Evolutionary conservation across 768 basidiomycete species (phyloP).

Genomic region (Lentinus tigrinus): DNA sequence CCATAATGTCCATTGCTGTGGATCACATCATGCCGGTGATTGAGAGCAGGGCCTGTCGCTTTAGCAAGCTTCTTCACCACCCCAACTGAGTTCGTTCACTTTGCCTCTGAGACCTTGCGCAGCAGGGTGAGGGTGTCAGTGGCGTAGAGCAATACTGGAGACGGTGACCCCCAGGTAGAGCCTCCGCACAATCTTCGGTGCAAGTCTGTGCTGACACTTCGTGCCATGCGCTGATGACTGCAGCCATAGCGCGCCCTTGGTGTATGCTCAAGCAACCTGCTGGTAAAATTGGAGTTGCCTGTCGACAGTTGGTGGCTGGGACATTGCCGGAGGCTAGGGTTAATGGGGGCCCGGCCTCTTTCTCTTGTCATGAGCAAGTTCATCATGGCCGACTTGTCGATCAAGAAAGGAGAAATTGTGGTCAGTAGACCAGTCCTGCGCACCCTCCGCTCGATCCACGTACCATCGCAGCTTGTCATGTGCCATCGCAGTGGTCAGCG

Average conservation of each 20-base stretch:
- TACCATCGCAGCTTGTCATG: neutral
- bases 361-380: neutral
- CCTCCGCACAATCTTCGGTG: too few relatives aligned
- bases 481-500: neutral
- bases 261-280: too few relatives aligned
- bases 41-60: neutral
- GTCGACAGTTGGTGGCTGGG: too few relatives aligned
- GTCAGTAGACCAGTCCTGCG: neutral
- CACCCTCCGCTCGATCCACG: neutral
- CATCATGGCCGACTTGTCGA: neutral
- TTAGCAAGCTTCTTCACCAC: neutral
- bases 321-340: neutral
- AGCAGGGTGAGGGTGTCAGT: too few relatives aligned
- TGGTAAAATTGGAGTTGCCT: too few relatives aligned
- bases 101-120: neutral
- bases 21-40: too few relatives aligned
- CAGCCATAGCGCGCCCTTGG: too few relatives aligned
- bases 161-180: too few relatives aligned
- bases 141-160: too few relatives aligned
- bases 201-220: too few relatives aligned
- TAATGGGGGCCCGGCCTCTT: neutral
- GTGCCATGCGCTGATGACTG: too few relatives aligned
- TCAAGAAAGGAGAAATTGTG: neutral
- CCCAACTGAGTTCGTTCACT: neutral
- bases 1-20: too few relatives aligned